Evolutionary conservation across 192 early-diverging fungal species (phyloP).

Genomic region (Coemansia sp.): DNA sequence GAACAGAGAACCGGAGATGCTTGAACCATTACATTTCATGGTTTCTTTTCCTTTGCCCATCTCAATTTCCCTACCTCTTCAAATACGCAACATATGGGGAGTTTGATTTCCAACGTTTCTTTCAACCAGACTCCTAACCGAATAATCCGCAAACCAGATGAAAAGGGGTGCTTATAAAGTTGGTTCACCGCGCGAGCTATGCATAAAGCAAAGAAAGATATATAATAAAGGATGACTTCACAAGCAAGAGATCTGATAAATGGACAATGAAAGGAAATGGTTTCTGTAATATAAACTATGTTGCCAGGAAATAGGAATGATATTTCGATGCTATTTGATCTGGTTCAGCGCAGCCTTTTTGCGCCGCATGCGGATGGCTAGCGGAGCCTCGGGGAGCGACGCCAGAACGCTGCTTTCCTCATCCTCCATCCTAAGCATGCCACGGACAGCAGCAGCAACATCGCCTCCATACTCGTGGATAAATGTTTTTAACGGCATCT

Average conservation of each 20-base stretch:
- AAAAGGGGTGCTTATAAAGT: too few species aligned
- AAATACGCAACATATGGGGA: too few species aligned
- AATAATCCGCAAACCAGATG: too few species aligned
- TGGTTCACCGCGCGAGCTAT: too few species aligned
- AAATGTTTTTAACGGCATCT: slow-evolving; percentile 45
- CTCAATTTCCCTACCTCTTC: background rate
- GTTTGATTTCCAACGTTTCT: too few species aligned
- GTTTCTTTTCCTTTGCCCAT: background rate
- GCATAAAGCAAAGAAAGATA: background rate
- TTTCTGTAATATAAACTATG: too few species aligned
- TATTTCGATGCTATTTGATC: background rate
- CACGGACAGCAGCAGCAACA: slow-evolving; percentile 38
- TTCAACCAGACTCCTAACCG: too few species aligned
- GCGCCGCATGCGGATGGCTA: slow-evolving; percentile 39
- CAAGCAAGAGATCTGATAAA: too few species aligned
- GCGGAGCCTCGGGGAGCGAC: slow-evolving; percentile 35
- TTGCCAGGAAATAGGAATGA: background rate
- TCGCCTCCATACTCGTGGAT: slow-evolving; percentile 46
- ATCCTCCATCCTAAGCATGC: slow-evolving; percentile 28
- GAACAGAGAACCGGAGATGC: slow-evolving; percentile 16
- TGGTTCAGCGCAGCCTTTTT: slow-evolving; percentile 19
- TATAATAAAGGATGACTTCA: background rate
- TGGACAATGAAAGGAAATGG: too few species aligned
- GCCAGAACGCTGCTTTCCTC: slow-evolving; percentile 7
- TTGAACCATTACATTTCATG: background rate